Evolutionary conservation across 257 asterid genomes (phyloP).

Genomic region (Salvia miltiorrhiza): DNA sequence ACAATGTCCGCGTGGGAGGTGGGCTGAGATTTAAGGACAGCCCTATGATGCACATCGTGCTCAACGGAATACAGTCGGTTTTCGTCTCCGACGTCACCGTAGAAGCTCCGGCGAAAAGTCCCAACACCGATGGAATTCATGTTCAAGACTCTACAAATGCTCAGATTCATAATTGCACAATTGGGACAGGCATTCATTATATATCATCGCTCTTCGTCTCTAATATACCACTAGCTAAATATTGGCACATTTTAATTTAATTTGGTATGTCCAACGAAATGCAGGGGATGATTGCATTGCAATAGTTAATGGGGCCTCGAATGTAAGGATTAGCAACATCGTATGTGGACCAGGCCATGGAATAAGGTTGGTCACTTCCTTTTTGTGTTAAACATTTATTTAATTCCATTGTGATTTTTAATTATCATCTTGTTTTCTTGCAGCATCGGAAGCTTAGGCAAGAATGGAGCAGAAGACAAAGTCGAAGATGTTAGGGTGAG

Average conservation of each 20-base stretch:
- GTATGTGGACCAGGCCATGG: conserved; percentile 57
- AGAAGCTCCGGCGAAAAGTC: conserved; percentile 26
- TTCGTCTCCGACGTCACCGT: conserved; percentile 22
- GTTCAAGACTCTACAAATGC: conserved; percentile 23
- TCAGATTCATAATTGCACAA: conserved; percentile 18
- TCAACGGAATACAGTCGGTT: background rate
- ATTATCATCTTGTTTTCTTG: no score
- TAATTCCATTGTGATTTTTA: no score
- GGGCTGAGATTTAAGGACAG: conserved; percentile 34
- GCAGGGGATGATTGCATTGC: conserved; percentile 55
- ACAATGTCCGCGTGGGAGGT: conserved; percentile 20
- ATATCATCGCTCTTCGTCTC: background rate
- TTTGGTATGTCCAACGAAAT: no score
- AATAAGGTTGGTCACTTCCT: conserved; percentile 30
- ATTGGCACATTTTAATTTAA: background rate
- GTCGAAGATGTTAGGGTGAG: conserved; percentile 38
- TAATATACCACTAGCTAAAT: no score
- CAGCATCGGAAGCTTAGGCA: conserved; percentile 57
- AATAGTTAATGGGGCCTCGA: conserved; percentile 30
- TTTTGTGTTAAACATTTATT: no score
- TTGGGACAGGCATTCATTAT: conserved; percentile 32
- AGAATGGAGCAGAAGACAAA: conserved; percentile 27
- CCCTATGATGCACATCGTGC: conserved; percentile 33
- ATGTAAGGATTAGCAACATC: conserved; percentile 30
- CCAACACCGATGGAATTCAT: conserved; percentile 48